Percentiles rank a stretch among this genome's conserved stretches.
Evolutionary conservation across 2,329 filamentous ascomycete species (phyloP).

Genomic region (Penicillium sp.): DNA sequence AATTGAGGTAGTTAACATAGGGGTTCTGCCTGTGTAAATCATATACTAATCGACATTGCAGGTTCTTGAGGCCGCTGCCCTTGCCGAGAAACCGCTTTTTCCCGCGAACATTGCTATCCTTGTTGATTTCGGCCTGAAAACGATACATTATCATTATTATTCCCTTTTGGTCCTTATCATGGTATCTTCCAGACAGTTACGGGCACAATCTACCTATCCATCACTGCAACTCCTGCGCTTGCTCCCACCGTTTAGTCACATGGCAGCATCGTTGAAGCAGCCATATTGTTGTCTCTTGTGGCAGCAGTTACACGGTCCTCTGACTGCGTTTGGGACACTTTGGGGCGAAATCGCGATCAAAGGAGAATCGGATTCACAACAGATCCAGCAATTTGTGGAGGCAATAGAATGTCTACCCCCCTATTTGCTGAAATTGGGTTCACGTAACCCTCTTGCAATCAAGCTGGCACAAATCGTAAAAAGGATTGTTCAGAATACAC

Average conservation of each 20-base stretch:
- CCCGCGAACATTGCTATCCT: background rate
- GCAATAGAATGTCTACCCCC: background rate
- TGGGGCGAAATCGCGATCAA: background rate
- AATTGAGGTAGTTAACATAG: background rate
- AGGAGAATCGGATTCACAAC: background rate
- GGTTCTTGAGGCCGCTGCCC: slow-evolving; percentile 1
- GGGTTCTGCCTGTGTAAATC: background rate
- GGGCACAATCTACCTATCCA: background rate
- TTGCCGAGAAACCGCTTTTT: background rate
- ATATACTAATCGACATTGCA: background rate
- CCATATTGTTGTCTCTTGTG: slow-evolving; percentile 1
- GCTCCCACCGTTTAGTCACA: background rate
- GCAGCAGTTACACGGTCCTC: background rate
- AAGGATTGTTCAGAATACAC: background rate
- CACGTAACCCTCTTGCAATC: background rate
- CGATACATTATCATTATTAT: background rate
- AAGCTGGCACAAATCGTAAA: background rate
- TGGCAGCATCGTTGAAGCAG: background rate
- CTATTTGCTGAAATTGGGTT: background rate
- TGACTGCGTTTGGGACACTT: background rate
- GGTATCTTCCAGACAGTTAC: background rate
- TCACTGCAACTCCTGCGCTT: background rate
- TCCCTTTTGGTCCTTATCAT: background rate
- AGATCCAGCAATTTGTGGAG: background rate
- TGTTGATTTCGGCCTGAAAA: background rate